Conservation (phyloP, 805 yeast species). For the Ogataea thermomethanolica region DNA sequence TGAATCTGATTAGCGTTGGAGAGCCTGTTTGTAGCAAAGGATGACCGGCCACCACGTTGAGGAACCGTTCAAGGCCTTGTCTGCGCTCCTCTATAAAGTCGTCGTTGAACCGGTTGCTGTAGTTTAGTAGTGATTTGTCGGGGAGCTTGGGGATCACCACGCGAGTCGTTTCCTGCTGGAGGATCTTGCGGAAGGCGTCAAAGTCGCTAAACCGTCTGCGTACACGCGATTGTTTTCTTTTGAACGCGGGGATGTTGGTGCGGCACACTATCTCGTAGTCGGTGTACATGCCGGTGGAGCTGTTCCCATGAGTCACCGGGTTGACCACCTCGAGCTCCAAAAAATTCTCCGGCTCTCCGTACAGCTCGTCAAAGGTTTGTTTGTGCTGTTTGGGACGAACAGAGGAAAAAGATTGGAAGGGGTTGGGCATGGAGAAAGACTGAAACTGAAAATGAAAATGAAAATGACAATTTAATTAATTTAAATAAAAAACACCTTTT, state of each 20-base stretch:
- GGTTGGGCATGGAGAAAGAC: constrained; percentile 21
- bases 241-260: constrained; percentile 88
- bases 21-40: constrained; percentile 90
- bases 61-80: constrained; percentile 77
- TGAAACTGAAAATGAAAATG: constrained; percentile 1
- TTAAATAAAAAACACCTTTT: constrained; percentile 4
- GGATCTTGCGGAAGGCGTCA: constrained; percentile 68
- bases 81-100: constrained; percentile 81
- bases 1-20: constrained; percentile 70
- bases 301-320: constrained; percentile 69
- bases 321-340: constrained; percentile 84
- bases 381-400: constrained; percentile 31
- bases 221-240: constrained; percentile 57
- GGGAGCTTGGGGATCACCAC: constrained; percentile 88
- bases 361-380: constrained; percentile 75
- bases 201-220: constrained; percentile 90
- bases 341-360: constrained; percentile 93
- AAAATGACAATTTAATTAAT: neutral
- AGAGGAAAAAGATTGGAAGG: constrained; percentile 32
- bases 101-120: constrained; percentile 70
- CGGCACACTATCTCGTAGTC: constrained; percentile 89
- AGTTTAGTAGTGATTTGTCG: constrained; percentile 64
- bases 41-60: constrained; percentile 81
- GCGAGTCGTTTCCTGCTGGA: constrained; percentile 71
- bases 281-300: constrained; percentile 63